Conservation (phyloP, 208 protist species). For the Leishmania lainsoni region DNA sequence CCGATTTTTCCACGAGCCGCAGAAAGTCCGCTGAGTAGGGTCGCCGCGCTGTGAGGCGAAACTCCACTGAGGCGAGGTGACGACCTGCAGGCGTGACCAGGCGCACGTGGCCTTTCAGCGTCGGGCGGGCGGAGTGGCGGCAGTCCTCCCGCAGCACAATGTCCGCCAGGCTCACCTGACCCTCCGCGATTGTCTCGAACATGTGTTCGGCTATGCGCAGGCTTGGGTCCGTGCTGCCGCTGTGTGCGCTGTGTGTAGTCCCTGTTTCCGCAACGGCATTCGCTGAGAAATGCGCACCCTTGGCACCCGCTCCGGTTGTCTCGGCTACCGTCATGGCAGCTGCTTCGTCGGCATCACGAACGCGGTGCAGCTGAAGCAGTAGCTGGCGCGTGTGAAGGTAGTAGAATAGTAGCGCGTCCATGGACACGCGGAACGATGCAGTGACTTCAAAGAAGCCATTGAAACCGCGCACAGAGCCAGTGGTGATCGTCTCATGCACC, state of each 20-base stretch:
- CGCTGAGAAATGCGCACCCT: not conserved
- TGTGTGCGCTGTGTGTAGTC: conserved; percentile 7
- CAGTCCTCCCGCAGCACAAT: conserved; percentile 52
- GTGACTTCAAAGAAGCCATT: conserved; percentile 92
- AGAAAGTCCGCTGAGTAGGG: conserved; percentile 74
- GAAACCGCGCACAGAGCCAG: conserved; percentile 73
- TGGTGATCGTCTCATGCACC: conserved; percentile 89
- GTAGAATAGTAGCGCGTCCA: conserved; percentile 87
- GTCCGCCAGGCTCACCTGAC: conserved; percentile 59
- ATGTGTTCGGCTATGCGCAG: conserved; percentile 56
- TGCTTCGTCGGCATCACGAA: conserved; percentile 73
- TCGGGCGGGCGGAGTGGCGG: conserved; percentile 54
- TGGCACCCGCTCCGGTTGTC: not conserved
- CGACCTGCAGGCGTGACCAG: conserved; percentile 44
- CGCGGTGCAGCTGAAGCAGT: conserved; percentile 85
- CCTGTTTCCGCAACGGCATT: not conserved
- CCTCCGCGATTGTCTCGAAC: conserved; percentile 86
- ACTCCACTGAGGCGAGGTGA: conserved; percentile 89
- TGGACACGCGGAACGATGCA: conserved; percentile 80
- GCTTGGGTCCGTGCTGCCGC: conserved; percentile 26
- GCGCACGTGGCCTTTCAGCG: conserved; percentile 72
- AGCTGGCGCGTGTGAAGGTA: conserved; percentile 85
- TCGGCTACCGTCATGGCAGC: conserved; percentile 19
- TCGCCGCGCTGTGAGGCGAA: conserved; percentile 70
- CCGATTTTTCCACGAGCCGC: conserved; percentile 43